Percentiles rank a stretch among this genome's conserved stretches.
Evolutionary conservation across 495 filamentous ascomycete species (phyloP).

Genomic region (Neurospora tetrasperma): DNA sequence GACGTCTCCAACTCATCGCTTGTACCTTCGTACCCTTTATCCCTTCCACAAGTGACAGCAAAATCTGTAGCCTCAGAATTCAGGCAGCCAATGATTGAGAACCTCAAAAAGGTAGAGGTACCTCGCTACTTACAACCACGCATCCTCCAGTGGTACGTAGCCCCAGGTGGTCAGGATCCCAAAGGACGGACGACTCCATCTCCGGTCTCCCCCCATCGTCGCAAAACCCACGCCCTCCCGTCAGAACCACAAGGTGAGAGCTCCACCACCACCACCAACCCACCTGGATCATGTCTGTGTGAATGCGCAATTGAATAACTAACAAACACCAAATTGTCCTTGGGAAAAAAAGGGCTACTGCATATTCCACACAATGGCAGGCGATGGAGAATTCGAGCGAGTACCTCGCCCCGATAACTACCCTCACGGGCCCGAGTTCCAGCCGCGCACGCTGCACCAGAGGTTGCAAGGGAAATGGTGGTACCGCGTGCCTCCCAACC

Average conservation of each 20-base stretch:
- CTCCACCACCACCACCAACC: not conserved
- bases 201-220: not conserved
- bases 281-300: not conserved
- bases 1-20: not conserved
- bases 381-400: not conserved
- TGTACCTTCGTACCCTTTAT: not conserved
- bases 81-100: not conserved
- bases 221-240: not conserved
- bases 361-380: not conserved
- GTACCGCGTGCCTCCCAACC: constrained; percentile 16
- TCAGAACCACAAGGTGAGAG: not conserved
- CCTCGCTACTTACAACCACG: not conserved
- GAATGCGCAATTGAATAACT: not conserved
- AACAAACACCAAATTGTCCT: not conserved
- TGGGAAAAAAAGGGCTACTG: too few species aligned
- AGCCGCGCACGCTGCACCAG: constrained; percentile 2
- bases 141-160: not conserved
- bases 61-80: not conserved
- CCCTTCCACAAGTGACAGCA: not conserved
- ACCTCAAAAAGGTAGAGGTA: not conserved
- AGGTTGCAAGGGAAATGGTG: not conserved
- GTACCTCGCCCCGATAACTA: not conserved
- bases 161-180: not conserved
- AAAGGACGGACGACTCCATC: not conserved
- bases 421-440: not conserved